Evolutionary conservation across 352 stramenopile species (phyloP).

Genomic region (Globisporangium canariense): DNA sequence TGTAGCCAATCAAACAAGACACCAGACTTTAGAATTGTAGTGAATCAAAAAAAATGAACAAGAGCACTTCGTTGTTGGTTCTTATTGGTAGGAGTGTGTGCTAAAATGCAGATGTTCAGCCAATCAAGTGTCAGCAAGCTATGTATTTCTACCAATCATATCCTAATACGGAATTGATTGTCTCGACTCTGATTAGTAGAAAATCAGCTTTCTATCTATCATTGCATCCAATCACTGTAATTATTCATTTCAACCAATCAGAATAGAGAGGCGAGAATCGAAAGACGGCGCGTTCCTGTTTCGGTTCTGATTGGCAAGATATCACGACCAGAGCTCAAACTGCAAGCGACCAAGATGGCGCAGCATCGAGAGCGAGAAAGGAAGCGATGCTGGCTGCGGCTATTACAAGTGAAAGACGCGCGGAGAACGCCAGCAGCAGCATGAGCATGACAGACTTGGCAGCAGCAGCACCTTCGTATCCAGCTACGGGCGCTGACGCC

Average conservation of each 20-base stretch:
- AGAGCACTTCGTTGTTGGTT: no score
- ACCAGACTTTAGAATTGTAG: no score
- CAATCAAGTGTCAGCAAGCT: no score
- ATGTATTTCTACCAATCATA: no score
- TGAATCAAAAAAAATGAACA: no score
- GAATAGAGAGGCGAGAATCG: neutral
- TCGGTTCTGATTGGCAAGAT: neutral
- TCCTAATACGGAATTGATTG: no score
- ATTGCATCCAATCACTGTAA: no score
- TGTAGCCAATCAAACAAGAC: no score
- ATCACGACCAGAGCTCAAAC: neutral
- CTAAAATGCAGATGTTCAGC: no score
- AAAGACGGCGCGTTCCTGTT: neutral
- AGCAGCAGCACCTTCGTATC: neutral
- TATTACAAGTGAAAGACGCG: constrained; percentile 6
- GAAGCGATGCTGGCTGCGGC: constrained; percentile 3
- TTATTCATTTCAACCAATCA: neutral
- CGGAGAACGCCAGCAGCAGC: neutral
- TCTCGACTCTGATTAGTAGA: no score
- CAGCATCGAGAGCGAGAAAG: neutral
- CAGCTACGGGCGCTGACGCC: constrained; percentile 4
- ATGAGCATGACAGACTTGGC: neutral
- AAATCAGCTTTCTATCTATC: no score
- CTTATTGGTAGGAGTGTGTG: no score
- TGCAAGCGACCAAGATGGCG: constrained; percentile 6